A percentile compares a stretch with the other conserved stretches of the same genome.
These are phyloP conservation scores for Hypsizygus marmoreus DNA, from an alignment of 768 basidiomycete genomes.

Conservation along the genomic window DNA sequence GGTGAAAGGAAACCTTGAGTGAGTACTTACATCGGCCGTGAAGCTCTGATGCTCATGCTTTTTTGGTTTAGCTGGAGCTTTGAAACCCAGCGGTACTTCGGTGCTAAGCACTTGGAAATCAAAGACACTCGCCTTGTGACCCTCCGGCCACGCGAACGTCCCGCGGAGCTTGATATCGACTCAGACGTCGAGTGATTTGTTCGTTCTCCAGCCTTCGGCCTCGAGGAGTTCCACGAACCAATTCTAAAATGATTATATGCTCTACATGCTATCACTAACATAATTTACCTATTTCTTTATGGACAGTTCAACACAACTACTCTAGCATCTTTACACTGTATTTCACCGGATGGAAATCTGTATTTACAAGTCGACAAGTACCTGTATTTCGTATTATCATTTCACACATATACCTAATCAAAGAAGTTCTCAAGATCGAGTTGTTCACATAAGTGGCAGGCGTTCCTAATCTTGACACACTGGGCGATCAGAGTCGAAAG, in stretches of 20 bases:
- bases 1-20: conserved; percentile 64
- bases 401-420: conserved; percentile 7
- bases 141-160: conserved; percentile 39
- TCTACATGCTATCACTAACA: background rate
- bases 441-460: conserved; percentile 8
- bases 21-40: conserved; percentile 19
- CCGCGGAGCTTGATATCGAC: conserved; percentile 36
- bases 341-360: conserved; percentile 2
- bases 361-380: conserved; percentile 3
- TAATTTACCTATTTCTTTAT: conserved; percentile 1
- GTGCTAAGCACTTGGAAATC: conserved; percentile 52
- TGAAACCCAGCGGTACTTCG: conserved; percentile 70
- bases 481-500: conserved; percentile 16
- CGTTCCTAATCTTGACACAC: conserved; percentile 18
- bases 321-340: conserved; percentile 5
- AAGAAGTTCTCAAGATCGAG: conserved; percentile 13
- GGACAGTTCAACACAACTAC: background rate
- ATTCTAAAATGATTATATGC: background rate
- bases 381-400: conserved; percentile 10
- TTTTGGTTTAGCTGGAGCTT: conserved; percentile 57
- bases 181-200: conserved; percentile 39
- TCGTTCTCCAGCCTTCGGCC: background rate
- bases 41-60: conserved; percentile 16
- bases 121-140: conserved; percentile 48
- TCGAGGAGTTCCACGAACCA: background rate